A percentile compares a stretch with the other conserved stretches of the same genome.
Evolutionary conservation across 2,329 filamentous ascomycete species (phyloP).

Genomic region (Aspergillus costaricaensis): DNA sequence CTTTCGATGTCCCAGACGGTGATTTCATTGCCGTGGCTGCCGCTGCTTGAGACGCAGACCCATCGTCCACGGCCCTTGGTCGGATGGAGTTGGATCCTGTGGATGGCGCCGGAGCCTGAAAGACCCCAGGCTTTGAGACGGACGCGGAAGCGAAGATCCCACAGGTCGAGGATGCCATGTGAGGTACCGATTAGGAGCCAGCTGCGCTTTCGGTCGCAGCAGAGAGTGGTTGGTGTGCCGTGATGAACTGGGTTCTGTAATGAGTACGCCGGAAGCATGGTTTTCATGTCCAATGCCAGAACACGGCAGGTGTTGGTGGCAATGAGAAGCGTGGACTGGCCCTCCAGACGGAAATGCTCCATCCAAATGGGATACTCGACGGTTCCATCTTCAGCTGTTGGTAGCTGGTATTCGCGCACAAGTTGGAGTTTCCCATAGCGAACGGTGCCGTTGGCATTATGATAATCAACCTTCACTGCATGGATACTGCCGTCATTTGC

Average conservation of each 20-base stretch:
- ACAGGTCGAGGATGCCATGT: slow-evolving; percentile 88
- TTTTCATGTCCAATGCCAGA: slow-evolving; percentile 80
- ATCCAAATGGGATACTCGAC: slow-evolving; percentile 85
- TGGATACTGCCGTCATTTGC: slow-evolving; percentile 88
- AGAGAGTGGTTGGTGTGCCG: slow-evolving; percentile 88
- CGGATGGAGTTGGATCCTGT: slow-evolving; percentile 77
- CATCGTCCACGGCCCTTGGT: slow-evolving; percentile 76
- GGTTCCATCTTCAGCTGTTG: slow-evolving; percentile 30
- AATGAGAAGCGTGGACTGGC: slow-evolving; percentile 77
- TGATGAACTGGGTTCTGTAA: slow-evolving; percentile 89
- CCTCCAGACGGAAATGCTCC: slow-evolving; percentile 84
- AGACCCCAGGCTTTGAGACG: slow-evolving; percentile 86
- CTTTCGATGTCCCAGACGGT: slow-evolving; percentile 97
- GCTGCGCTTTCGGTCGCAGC: slow-evolving; percentile 78
- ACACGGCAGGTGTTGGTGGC: slow-evolving; percentile 85
- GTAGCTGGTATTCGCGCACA: slow-evolving; percentile 77
- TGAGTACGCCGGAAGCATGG: slow-evolving; percentile 78
- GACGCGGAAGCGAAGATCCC: slow-evolving; percentile 94
- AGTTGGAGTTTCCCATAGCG: slow-evolving; percentile 78
- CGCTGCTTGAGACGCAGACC: slow-evolving; percentile 87
- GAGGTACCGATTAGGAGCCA: slow-evolving; percentile 92
- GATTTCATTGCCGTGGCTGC: slow-evolving; percentile 76
- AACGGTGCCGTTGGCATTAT: slow-evolving; percentile 57
- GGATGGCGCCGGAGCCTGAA: slow-evolving; percentile 75
- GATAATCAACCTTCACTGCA: slow-evolving; percentile 78